Conservation (phyloP, 768 basidiomycete genomes). For the Auriscalpium microsporum region DNA sequence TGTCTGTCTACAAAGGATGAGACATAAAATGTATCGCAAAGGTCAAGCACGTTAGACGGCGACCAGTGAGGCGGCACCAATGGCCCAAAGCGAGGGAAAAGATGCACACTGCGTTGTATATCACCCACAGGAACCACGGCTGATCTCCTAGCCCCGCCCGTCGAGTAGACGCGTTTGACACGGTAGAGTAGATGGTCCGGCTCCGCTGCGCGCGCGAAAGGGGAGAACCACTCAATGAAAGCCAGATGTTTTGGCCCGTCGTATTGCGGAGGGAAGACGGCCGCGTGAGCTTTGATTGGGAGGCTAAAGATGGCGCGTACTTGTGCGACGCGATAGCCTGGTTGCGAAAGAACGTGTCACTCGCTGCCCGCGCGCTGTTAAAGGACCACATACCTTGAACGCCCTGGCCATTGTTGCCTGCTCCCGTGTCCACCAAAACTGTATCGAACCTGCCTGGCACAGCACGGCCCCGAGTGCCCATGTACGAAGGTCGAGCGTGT, state of each 20-base stretch:
- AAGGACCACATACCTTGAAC: neutral
- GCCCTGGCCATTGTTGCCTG: neutral
- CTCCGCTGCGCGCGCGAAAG: slow-evolving; percentile 14
- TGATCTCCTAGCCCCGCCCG: slow-evolving; percentile 1
- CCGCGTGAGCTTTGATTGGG: neutral
- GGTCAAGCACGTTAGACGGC: slow-evolving; percentile 25
- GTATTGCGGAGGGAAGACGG: neutral
- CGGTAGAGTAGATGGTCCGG: slow-evolving; percentile 20
- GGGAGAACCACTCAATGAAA: slow-evolving; percentile 24
- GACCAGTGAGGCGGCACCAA: slow-evolving; percentile 24
- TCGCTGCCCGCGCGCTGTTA: slow-evolving; percentile 15
- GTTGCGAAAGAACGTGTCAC: neutral
- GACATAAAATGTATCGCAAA: slow-evolving; percentile 22
- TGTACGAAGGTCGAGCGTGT: slow-evolving; percentile 22
- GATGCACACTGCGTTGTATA: slow-evolving; percentile 23
- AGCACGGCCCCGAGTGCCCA: slow-evolving; percentile 5
- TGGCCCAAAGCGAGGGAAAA: slow-evolving; percentile 25
- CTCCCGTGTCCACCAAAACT: slow-evolving; percentile 17
- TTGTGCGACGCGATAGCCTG: slow-evolving; percentile 21
- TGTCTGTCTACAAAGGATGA: slow-evolving; percentile 24
- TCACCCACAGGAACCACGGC: slow-evolving; percentile 16
- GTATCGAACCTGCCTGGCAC: slow-evolving; percentile 29
- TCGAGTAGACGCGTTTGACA: slow-evolving; percentile 5
- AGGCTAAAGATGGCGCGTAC: slow-evolving; percentile 20
- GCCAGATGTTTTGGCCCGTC: slow-evolving; percentile 17